Base-by-base conservation (phyloP, 768 basidiomycete species). In the Termitomyces sp. region DNA sequence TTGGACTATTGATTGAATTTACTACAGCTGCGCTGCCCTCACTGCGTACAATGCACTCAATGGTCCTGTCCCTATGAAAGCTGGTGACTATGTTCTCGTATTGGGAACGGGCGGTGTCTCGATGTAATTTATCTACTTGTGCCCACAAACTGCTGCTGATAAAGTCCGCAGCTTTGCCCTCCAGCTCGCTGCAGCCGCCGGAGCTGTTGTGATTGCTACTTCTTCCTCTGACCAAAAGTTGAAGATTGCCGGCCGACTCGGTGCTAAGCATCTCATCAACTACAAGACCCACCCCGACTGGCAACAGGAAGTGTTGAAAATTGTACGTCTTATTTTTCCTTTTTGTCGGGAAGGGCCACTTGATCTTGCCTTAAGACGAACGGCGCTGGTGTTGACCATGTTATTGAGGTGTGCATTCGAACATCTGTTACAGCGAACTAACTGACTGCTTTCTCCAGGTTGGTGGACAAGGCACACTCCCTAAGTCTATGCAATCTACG, bases 211-310 rank as follows among this genome's bases (percentile, higher is more conserved):
- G 57, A 86, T 90, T 61, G 76, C 77, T 28, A 88, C 86, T 0
- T 87, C 86, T 0, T 87, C 85, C 0, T 84, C 83, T 0, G 84
- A 87, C 62, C 75, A 78, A 48, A 90, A 89, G 63, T 73, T 87
- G 16, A 73, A 79, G 58, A 60, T 79, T 30, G 84, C 77, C 9
- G 69, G 73, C 46, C 75, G 75, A 45, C 76, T 85, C 20, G 84
- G 86, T 22, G 78, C 75, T 13, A 74, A 77, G 14, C 72, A 84
- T 54, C 62, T 80, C 20, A 84, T 88, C 71, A 86, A 88, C 72
- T 88, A 88, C 67, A 81, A 75, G 57, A 79, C 70, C 59, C 74
- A 71, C 1, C 78, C 80, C 2, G 67, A 84, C 43, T 88, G 86
- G 86, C 81, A 85, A 42, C 66, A 79, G 36, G 77, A 84, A 61